Evolutionary conservation across 2,329 filamentous ascomycete genomes (phyloP).

Genomic region (Fusarium abutilonis): DNA sequence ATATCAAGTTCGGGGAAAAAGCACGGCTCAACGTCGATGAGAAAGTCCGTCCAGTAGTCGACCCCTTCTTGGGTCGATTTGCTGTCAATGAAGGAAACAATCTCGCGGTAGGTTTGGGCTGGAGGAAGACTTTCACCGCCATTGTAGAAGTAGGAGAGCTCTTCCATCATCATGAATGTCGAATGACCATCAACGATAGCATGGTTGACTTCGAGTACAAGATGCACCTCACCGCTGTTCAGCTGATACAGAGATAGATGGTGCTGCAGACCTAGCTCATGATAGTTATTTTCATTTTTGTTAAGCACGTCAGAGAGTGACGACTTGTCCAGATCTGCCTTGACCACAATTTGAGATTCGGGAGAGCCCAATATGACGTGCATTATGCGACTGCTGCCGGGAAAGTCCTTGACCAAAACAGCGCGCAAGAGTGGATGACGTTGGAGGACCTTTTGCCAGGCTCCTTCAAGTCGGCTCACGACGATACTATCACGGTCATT

Average conservation of each 20-base stretch:
- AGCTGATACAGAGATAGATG: slow-evolving; percentile 27
- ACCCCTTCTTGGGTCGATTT: neutral
- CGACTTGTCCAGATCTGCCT: too few relatives aligned
- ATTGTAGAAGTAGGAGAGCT: slow-evolving; percentile 48
- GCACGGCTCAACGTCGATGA: slow-evolving; percentile 9
- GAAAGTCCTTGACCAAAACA: slow-evolving; percentile 14
- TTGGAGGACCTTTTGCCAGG: slow-evolving; percentile 11
- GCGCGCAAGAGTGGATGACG: slow-evolving; percentile 21
- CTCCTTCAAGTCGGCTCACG: neutral
- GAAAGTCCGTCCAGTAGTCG: neutral
- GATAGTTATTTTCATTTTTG: neutral
- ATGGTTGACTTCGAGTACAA: slow-evolving; percentile 49
- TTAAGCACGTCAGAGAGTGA: neutral
- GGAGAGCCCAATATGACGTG: slow-evolving; percentile 29
- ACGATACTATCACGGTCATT: too few relatives aligned
- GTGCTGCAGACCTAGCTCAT: slow-evolving; percentile 8
- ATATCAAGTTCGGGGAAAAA: too few relatives aligned
- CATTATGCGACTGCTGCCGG: slow-evolving; percentile 10
- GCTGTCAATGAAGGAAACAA: slow-evolving; percentile 7
- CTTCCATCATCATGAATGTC: slow-evolving; percentile 43
- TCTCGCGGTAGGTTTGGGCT: slow-evolving; percentile 1
- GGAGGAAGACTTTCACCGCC: neutral
- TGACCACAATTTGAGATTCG: too few relatives aligned
- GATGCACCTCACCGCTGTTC: slow-evolving; percentile 10
- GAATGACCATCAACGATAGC: slow-evolving; percentile 47